These are phyloP conservation scores for Oryza officinalis DNA, from an alignment of 176 grass and related monocot species.

Conservation along the genomic window DNA sequence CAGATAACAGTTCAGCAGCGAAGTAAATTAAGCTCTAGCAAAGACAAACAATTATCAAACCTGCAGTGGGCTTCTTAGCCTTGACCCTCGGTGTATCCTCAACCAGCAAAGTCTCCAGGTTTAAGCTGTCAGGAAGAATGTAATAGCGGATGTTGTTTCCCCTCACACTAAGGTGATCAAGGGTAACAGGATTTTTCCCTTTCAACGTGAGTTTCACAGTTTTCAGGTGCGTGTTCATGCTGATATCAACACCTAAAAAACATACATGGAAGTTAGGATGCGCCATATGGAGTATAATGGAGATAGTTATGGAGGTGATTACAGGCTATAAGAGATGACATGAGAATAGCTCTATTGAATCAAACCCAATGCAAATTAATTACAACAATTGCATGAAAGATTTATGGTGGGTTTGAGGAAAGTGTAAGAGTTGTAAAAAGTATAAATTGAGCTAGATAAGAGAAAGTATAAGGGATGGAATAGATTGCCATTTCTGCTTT, in stretches of 20 bases:
- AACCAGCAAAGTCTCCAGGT: slow-evolving; percentile 77
- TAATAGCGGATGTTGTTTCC: slow-evolving; percentile 84
- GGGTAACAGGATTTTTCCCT: slow-evolving; percentile 69
- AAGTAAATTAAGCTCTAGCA: neutral
- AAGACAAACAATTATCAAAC: slow-evolving; percentile 25
- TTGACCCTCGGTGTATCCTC: slow-evolving; percentile 78
- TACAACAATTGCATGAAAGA: neutral
- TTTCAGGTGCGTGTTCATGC: slow-evolving; percentile 85
- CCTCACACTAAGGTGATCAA: slow-evolving; percentile 74
- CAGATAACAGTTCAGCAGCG: neutral
- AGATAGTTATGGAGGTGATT: neutral
- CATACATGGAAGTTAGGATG: slow-evolving; percentile 12
- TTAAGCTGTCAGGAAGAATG: slow-evolving; percentile 80
- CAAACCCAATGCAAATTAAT: neutral
- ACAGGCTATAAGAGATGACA: neutral
- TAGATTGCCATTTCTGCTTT: neutral
- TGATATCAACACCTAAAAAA: slow-evolving; percentile 71
- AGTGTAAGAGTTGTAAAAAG: neutral
- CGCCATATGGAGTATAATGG: neutral
- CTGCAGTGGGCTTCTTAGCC: slow-evolving; percentile 74
- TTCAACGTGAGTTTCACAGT: slow-evolving; percentile 73
- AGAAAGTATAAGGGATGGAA: neutral
- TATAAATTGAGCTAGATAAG: neutral
- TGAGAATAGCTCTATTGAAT: neutral
- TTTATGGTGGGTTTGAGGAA: neutral